Base-by-base conservation (phyloP, 1,139 yeast species). In the Kodamaea suecica region DNA sequence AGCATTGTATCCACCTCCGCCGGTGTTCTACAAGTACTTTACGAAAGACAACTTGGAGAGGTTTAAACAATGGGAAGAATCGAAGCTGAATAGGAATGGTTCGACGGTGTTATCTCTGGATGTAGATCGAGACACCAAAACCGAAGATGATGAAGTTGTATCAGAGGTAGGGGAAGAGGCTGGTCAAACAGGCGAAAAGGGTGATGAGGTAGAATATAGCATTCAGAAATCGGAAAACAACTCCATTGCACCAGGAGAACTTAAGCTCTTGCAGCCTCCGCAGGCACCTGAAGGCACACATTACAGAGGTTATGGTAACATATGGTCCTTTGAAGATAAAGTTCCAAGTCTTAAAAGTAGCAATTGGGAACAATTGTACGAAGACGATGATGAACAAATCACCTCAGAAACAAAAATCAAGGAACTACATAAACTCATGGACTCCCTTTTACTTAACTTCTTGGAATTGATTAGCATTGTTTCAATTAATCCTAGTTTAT, bases 1-100 rank as follows among this genome's bases (percentile, higher is more conserved):
- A 17, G 78, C 94, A 9, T 70, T 86, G 36, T 87, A 81, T 47
- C 95, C 96, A 2, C 90, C 92, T 2, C 95, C 95, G 3, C 96
- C 95, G 7, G 79, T 82, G 15, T 84, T 74, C 55, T 76, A 76
- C 50, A 76, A 78, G 55, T 74, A 69, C 50, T 86, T 84, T 59
- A 84, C 94, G 0, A 53, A 61, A 4, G 84, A 77, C 38, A 84
- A 84, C 47, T 40, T 75, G 10, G 63, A 53, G 19, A 64, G 63
- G 45, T 50, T 66, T 12, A 50, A 50, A 11, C 45, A 41, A 21
- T 55, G 63, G 59, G 43, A 50, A 27, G 37, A 42, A 21, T 16
- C 10, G 23, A 7, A 20, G 23, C n/a, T n/a, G n/a, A n/a, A n/a
- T n/a, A n/a, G n/a, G n/a, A n/a, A n/a, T n/a, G n/a, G 12, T 6